Base-by-base conservation (phyloP, 2,329 filamentous ascomycete species). In the Ustilaginoidea virens region DNA sequence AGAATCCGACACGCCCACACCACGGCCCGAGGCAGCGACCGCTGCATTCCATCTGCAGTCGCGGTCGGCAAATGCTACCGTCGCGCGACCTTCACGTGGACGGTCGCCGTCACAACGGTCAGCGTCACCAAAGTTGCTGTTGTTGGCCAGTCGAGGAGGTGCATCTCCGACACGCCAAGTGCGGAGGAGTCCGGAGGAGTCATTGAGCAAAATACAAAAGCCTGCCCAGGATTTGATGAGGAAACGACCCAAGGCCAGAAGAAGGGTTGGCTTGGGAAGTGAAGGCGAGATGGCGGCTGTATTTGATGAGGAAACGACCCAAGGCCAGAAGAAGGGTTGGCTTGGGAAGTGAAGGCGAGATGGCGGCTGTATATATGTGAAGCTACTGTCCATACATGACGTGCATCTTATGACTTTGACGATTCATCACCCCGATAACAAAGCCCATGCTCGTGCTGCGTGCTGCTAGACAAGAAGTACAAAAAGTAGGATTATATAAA, bases 131-230 rank as follows among this genome's bases (percentile, higher is more conserved):
- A 50, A 49, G 45, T 41, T 44, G 35, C 40, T 44, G 35, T 43
- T 46, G 28, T 39, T 45, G 31, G 41, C 40, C 29, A 38, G 39
- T 34, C 48, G 46, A 40, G 40, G 40, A 32, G 36, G 42, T 33
- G 39, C 38, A 32, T 33, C 30, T 18, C 33, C 31, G 12, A 25
- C 33, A 13, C 42, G 37, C 30, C 44, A 51, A 27, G 49, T 53
- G 33, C 51, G 59, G 39, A 56, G 59, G 37, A 61, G 58, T 48
- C 61, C 58, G 18, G 61, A 62, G 27, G 55, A 61, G 42, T 44
- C 51, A 32, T 35, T 55, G 22, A 58, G 60, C 31, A 61, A 58
- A 36, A 55, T 69, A 38, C 60, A 61, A 36, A 69, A 69, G 42
- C 43, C 55, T 30, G 44, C 47, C 33, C 44, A 54, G 32, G 60